These are phyloP conservation scores for Neonectria ditissima DNA, from an alignment of 2,329 filamentous ascomycete species.

Conservation along the genomic window DNA sequence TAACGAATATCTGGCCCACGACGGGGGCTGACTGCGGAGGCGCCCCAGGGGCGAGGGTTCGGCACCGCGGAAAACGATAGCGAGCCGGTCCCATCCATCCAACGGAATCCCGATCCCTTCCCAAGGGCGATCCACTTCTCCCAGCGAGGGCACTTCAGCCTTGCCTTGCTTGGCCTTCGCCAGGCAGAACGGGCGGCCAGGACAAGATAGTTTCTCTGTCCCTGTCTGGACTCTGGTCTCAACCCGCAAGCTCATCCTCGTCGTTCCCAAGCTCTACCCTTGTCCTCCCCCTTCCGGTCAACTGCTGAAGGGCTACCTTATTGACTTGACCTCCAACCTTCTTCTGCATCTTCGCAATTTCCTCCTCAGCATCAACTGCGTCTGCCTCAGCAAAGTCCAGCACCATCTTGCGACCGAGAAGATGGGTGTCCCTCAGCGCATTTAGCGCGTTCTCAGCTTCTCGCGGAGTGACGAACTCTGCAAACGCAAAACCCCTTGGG, in stretches of 20 bases:
- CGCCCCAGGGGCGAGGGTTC: constrained; percentile 27
- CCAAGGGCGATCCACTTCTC: constrained; percentile 39
- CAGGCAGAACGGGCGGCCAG: constrained; percentile 5
- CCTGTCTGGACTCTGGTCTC: constrained; percentile 21
- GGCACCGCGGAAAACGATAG: constrained; percentile 33
- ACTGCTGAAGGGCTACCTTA: constrained; percentile 89
- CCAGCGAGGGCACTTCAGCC: constrained; percentile 40
- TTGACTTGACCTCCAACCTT: constrained; percentile 92
- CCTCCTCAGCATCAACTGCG: constrained; percentile 90
- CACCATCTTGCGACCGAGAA: constrained; percentile 89
- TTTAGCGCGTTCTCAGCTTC: constrained; percentile 93
- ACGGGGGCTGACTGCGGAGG: constrained; percentile 22
- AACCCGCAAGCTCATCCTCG: constrained; percentile 65
- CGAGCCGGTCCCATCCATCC: constrained; percentile 30
- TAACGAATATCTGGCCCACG: constrained; percentile 37
- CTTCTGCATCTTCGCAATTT: constrained; percentile 96
- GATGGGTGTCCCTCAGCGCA: constrained; percentile 90
- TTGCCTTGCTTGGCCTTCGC: constrained; percentile 32
- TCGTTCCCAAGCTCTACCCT: constrained; percentile 89
- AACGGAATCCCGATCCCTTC: constrained; percentile 39
- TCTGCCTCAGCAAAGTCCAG: constrained; percentile 93
- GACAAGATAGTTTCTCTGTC: constrained; percentile 36
- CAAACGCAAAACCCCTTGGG: constrained; percentile 95
- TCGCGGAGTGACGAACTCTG: constrained; percentile 90
- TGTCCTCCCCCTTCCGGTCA: constrained; percentile 84